Base-by-base conservation (phyloP, 441 rosid genomes). In the Arabidopsis lyrata region DNA sequence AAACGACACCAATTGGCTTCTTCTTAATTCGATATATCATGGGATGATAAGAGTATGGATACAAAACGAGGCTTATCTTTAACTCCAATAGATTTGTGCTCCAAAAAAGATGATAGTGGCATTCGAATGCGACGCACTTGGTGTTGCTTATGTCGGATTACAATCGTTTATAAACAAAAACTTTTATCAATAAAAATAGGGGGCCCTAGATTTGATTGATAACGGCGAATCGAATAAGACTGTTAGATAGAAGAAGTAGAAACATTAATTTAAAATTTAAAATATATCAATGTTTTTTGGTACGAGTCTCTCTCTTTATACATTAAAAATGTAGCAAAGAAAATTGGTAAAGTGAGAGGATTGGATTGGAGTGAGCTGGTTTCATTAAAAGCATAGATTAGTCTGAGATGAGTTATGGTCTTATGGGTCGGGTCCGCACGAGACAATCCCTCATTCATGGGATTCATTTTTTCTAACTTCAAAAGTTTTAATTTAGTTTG, bases 51-150 rank as follows among this genome's bases (percentile, higher is more conserved):
- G 59, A 22, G 48, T 22, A 14, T 66, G 64, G 49, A 13, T 5
- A 29, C 48, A 44, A 60, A 70, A 57, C 44, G 27, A 64, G 50
- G 58, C 76, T 77, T 77, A 71, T 71, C 80, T 71, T 70, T 55
- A 69, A 75, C 53, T 54, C 70, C 31, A 47, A 48, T n/a, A 18
- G 59, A 3, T 56, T 39, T 60, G 42, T 61, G 50, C n/a, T 35
- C 79, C 74, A 11, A 27, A 45, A 62, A 61, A 15, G 72, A 16
- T 63, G 70, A 63, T 68, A 57, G 72, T 57, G 75, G 71, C 61
- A 29, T 5, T 63, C 10, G 76, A 70, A 70, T 18, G 47, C 31
- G 79, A 70, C 61, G 6, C 66, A 69, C 47, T 38, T 53, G 66
- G 61, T 63, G 67, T 48, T 76, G 62, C 55, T 70, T 63, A 4